Base-by-base conservation (phyloP, 2,329 filamentous ascomycete species). In the Fusarium poae region DNA sequence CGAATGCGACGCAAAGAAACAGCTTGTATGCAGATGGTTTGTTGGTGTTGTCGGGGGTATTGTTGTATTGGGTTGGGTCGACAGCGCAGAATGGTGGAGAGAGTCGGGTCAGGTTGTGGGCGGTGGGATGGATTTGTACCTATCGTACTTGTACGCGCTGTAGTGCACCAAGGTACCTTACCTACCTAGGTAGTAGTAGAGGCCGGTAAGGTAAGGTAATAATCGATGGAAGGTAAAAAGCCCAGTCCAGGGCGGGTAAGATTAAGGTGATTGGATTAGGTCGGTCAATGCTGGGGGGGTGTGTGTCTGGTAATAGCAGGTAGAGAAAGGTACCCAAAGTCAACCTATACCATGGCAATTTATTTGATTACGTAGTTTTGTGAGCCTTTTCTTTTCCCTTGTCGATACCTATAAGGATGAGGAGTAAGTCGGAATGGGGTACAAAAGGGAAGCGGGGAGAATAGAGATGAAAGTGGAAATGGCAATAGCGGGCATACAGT, bases 11-110 rank as follows among this genome's bases (percentile, higher is more conserved):
- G 64, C 58, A 53, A 53, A 59, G 62, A 51, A 55, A 58, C 27
- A 62, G 30, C 40, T 45, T 67, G 68, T 62, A 43, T 32, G 46
- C 45, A n/a, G 52, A 48, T 35, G 32, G 23, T 50, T 51, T 39
- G 43, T 37, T 37, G 43, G 27, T 27, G 27, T 27, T 53, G 46
- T 50, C 27, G 42, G 49, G 49, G 48, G 53, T 43, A 12, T 51
- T 42, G 27, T 48, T 30, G 27, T 34, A 50, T 49, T 52, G 44
- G 32, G 51, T 30, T 35, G 57, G 25, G 43, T 57, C 29, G 43
- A 45, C 43, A 39, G 53, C 57, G 56, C 67, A 70, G 62, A 67
- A 60, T 69, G 67, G 62, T 63, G 66, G 66, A 69, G 62, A 54
- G 62, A 64, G 67, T 64, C 56, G 32, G 25, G 32, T 59, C 57